Percentiles rank a stretch among this genome's conserved stretches.
phyloP scores from a whole-genome alignment of 805 yeast species.

The Saturnispora dispora region DNA sequence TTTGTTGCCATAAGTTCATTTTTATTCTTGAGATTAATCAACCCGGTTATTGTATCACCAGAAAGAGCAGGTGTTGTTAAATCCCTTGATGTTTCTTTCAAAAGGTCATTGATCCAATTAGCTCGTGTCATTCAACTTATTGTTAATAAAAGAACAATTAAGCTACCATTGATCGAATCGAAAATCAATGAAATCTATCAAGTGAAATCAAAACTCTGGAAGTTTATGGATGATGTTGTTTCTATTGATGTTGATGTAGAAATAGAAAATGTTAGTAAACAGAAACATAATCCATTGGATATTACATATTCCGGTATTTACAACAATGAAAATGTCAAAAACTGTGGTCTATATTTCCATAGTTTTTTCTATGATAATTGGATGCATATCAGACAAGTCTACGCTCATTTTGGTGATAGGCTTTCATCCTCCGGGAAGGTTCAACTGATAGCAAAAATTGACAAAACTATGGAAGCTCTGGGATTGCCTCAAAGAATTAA shows the following conservation, averaged over 20 bases:
- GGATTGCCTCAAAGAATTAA: slow-evolving; percentile 54
- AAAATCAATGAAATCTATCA: slow-evolving; percentile 33
- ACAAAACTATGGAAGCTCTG: slow-evolving; percentile 35
- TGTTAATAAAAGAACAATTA: slow-evolving; percentile 74
- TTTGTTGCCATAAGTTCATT: slow-evolving; percentile 77
- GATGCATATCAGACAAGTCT: slow-evolving; percentile 22
- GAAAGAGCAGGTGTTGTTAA: slow-evolving; percentile 38
- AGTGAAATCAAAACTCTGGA: slow-evolving; percentile 31
- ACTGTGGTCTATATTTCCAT: slow-evolving; percentile 29
- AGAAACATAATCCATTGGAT: neutral
- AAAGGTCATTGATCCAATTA: slow-evolving; percentile 64
- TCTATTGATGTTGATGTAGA: slow-evolving; percentile 13
- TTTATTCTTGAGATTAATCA: slow-evolving; percentile 66
- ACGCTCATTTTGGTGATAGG: slow-evolving; percentile 14
- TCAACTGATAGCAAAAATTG: slow-evolving; percentile 34
- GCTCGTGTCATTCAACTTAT: slow-evolving; percentile 81
- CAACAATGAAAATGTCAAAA: neutral
- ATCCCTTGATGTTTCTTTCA: slow-evolving; percentile 15
- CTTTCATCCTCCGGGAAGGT: slow-evolving; percentile 15
- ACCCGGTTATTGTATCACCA: slow-evolving; percentile 89
- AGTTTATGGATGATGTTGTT: slow-evolving; percentile 31
- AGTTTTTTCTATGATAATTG: slow-evolving; percentile 43
- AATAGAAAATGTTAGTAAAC: slow-evolving; percentile 4
- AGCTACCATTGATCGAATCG: slow-evolving; percentile 43
- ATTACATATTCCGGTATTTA: neutral